A percentile compares a stretch with the other conserved stretches of the same genome.
phyloP scores from a whole-genome alignment of 1,284 basidiomycete genomes.

The Erythrobasidium hasegawianum region DNA sequence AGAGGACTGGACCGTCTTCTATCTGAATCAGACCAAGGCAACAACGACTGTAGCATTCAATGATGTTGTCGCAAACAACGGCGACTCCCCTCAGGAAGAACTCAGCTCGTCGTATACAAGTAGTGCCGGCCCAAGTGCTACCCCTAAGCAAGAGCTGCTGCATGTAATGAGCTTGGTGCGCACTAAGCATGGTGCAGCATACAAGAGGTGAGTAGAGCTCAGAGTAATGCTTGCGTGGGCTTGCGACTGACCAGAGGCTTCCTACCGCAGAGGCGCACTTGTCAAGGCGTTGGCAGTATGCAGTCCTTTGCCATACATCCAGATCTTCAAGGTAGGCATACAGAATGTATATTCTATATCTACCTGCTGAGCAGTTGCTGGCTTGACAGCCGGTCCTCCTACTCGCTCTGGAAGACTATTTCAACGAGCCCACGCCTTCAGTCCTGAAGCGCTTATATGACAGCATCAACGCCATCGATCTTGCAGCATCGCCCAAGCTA shows the following conservation, averaged over 20 bases:
- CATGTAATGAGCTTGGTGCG: slow-evolving; percentile 94
- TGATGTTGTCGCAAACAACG: too few species aligned
- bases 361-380: not conserved
- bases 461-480: slow-evolving; percentile 85
- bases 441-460: slow-evolving; percentile 84
- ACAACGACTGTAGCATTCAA: slow-evolving; percentile 3
- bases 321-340: slow-evolving; percentile 84
- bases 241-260: not conserved
- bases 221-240: too few species aligned
- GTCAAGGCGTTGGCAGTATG: slow-evolving; percentile 96
- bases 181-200: slow-evolving; percentile 75
- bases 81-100: too few species aligned
- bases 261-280: slow-evolving; percentile 69
- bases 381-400: slow-evolving; percentile 72
- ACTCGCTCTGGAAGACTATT: slow-evolving; percentile 93
- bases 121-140: not conserved
- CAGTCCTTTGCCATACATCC: slow-evolving; percentile 90
- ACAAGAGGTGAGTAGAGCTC: slow-evolving; percentile 21
- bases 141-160: slow-evolving; percentile 59
- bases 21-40: slow-evolving; percentile 84
- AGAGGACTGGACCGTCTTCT: slow-evolving; percentile 98
- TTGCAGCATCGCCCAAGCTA: slow-evolving; percentile 71
- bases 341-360: not conserved
- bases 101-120: too few species aligned
- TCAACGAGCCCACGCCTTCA: slow-evolving; percentile 77